These are phyloP conservation scores for Anthracocystis walkeri DNA, from an alignment of 1,284 basidiomycete genomes.

Conservation along the genomic window DNA sequence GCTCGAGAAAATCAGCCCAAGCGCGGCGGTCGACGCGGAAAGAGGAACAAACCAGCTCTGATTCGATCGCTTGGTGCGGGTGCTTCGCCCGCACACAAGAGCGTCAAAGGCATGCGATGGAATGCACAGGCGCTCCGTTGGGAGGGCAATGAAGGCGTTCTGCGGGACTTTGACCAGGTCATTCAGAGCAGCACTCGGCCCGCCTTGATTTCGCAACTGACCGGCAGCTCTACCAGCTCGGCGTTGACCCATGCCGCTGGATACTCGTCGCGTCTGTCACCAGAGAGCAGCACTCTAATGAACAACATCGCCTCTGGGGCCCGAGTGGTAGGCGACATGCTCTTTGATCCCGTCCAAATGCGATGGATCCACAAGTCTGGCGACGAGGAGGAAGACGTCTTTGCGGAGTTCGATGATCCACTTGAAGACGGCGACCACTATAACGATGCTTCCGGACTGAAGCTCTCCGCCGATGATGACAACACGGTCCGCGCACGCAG, in stretches of 20 bases:
- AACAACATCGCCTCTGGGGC: constrained; percentile 69
- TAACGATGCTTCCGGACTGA: not conserved
- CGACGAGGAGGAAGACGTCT: constrained; percentile 77
- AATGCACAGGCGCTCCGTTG: constrained; percentile 87
- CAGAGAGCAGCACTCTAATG: constrained; percentile 39
- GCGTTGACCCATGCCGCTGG: constrained; percentile 29
- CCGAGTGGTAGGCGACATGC: constrained; percentile 94
- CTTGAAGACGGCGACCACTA: constrained; percentile 19
- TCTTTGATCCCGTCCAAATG: constrained; percentile 92
- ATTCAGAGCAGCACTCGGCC: constrained; percentile 87
- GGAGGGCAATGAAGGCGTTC: constrained; percentile 93
- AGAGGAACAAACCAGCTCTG: constrained; percentile 45
- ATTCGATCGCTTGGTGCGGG: constrained; percentile 54
- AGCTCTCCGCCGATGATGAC: constrained; percentile 20
- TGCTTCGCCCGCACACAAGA: constrained; percentile 34
- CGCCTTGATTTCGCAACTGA: constrained; percentile 78
- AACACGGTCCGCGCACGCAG: constrained; percentile 45
- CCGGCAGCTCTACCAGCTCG: constrained; percentile 45
- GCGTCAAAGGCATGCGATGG: constrained; percentile 87
- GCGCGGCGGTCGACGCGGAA: constrained; percentile 71
- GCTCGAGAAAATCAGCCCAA: constrained; percentile 14
- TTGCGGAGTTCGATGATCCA: constrained; percentile 47
- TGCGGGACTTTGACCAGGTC: constrained; percentile 88
- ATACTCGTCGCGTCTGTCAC: constrained; percentile 32
- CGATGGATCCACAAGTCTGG: constrained; percentile 84